These are phyloP conservation scores for Aspergillus mulundensis DNA, from an alignment of 495 filamentous ascomycete species.

Conservation along the genomic window DNA sequence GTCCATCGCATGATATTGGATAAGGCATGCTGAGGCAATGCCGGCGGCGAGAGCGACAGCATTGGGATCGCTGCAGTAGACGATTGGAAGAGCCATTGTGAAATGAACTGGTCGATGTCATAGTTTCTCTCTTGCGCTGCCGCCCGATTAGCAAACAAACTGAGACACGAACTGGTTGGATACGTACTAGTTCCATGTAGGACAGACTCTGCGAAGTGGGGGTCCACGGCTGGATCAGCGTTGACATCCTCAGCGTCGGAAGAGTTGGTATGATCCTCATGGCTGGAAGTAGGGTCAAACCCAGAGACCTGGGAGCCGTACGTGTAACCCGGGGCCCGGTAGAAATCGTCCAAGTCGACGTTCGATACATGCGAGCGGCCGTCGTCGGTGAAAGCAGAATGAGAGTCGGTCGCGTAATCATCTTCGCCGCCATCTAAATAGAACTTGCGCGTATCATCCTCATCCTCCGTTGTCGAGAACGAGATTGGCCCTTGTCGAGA, in stretches of 20 bases:
- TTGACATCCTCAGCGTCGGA: conserved; percentile 19
- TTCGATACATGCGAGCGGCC: conserved; percentile 17
- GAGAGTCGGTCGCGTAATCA: conserved; percentile 16
- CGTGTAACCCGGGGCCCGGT: conserved; percentile 23
- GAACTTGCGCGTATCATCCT: conserved; percentile 36
- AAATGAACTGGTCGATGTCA: conserved; percentile 43
- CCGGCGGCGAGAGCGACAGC: conserved; percentile 14
- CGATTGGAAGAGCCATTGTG: conserved; percentile 36
- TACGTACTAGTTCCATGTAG: conserved; percentile 37
- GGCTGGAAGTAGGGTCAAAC: conserved; percentile 8
- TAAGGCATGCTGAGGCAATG: conserved; percentile 23
- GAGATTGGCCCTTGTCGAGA: conserved; percentile 16
- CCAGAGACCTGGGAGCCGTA: conserved; percentile 14
- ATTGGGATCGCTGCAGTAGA: conserved; percentile 19
- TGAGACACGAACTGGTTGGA: background rate
- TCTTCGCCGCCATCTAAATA: conserved; percentile 31
- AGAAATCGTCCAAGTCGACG: conserved; percentile 35
- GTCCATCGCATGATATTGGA: conserved; percentile 32
- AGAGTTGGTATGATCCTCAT: conserved; percentile 19
- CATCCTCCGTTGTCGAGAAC: conserved; percentile 19
- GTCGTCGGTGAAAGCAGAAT: background rate
- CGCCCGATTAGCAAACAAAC: conserved; percentile 10
- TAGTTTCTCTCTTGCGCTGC: conserved; percentile 41
- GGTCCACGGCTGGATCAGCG: conserved; percentile 13
- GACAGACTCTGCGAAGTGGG: conserved; percentile 28